These are phyloP conservation scores for Sordariomycetes sp. DNA, from an alignment of 2,329 filamentous ascomycete species.

Conservation along the genomic window DNA sequence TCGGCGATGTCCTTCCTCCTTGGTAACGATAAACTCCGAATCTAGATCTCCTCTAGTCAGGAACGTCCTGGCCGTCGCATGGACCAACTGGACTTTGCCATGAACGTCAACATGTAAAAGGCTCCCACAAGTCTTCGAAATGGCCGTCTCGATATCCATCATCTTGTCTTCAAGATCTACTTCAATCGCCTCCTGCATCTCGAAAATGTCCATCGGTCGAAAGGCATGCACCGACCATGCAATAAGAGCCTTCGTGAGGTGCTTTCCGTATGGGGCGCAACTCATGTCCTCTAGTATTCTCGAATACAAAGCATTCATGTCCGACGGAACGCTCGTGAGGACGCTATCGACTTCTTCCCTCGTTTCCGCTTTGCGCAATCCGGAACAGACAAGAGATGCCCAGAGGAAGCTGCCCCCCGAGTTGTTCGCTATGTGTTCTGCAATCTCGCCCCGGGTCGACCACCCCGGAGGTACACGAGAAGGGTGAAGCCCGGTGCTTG, in stretches of 20 bases:
- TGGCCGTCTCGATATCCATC: not conserved
- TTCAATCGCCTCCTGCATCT: not conserved
- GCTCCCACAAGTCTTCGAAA: not conserved
- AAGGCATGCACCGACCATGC: not conserved
- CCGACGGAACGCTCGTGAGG: not conserved
- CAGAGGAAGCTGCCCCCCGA: not conserved
- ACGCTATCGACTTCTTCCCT: not conserved
- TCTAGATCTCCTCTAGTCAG: not conserved
- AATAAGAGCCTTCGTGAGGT: not conserved
- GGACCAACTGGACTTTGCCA: not conserved
- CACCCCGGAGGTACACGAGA: too few species aligned
- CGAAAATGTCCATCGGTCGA: not conserved
- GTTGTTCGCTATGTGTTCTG: not conserved
- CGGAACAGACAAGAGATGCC: not conserved
- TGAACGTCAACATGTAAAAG: not conserved
- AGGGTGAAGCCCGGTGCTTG: not conserved
- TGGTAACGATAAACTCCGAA: not conserved
- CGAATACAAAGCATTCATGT: not conserved
- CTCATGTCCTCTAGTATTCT: not conserved
- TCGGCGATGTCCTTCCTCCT: not conserved
- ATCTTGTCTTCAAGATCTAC: not conserved
- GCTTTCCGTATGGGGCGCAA: not conserved
- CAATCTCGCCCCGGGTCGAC: not conserved
- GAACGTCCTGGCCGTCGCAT: not conserved
- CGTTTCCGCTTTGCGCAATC: not conserved